phyloP scores from a whole-genome alignment of 2,329 filamentous ascomycete genomes.

The Scortechinia acanthostroma region DNA sequence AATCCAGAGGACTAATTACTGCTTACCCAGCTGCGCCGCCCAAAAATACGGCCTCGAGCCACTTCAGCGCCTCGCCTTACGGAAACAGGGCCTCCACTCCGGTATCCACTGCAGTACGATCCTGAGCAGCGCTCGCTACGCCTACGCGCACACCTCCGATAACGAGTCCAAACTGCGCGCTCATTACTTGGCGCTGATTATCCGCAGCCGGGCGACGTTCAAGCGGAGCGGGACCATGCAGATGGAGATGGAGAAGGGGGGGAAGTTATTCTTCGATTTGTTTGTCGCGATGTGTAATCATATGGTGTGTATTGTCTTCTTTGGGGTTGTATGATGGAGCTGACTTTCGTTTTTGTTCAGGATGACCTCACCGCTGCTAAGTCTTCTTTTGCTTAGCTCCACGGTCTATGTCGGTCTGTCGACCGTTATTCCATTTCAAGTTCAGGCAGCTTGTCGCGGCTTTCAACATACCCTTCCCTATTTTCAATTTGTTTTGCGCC shows the following conservation, averaged over 20 bases:
- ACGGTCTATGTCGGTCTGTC: too few species aligned
- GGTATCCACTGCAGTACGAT: slow-evolving; percentile 90
- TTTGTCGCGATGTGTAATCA: slow-evolving; percentile 98
- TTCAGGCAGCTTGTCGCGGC: too few species aligned
- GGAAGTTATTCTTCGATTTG: slow-evolving; percentile 93
- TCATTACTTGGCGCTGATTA: slow-evolving; percentile 95
- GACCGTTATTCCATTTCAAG: too few species aligned
- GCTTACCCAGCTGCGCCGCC: slow-evolving; percentile 71
- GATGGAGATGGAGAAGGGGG: slow-evolving; percentile 93
- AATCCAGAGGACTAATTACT: too few species aligned
- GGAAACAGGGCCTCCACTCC: slow-evolving; percentile 88
- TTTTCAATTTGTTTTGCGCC: too few species aligned
- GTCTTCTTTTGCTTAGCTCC: too few species aligned
- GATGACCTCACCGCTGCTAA: not conserved
- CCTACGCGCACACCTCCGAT: slow-evolving; percentile 90
- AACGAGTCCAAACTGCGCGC: slow-evolving; percentile 86
- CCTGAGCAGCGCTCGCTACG: slow-evolving; percentile 85
- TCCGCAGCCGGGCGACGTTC: slow-evolving; percentile 93
- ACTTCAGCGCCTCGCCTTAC: slow-evolving; percentile 82
- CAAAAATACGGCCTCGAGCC: slow-evolving; percentile 86
- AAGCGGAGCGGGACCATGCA: slow-evolving; percentile 98
- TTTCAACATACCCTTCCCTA: too few species aligned
- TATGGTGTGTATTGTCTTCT: slow-evolving; percentile 38
- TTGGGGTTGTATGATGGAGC: not conserved
- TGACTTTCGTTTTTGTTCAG: too few species aligned